A percentile compares a stretch with the other conserved stretches of the same genome.
Conservation (phyloP, 1,284 basidiomycete species). For the Trichosporon faecale region DNA sequence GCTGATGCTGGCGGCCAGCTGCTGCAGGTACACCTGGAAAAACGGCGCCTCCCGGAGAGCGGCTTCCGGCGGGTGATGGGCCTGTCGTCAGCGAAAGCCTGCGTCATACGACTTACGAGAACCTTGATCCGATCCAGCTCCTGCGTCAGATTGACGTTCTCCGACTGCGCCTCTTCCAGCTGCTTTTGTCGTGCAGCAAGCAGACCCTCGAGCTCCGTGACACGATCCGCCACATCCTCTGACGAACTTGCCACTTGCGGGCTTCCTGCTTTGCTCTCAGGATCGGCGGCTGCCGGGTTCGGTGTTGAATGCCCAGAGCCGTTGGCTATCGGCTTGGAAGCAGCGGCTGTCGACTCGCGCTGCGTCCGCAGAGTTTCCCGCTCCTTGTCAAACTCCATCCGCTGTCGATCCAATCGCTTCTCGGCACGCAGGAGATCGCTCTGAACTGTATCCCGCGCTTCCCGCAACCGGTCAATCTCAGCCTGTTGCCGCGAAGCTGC, state of each 20-base stretch:
- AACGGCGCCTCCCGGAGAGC: constrained; percentile 42
- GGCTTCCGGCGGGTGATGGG: constrained; percentile 39
- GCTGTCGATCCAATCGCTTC: constrained; percentile 67
- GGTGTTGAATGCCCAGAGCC: constrained; percentile 54
- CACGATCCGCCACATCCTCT: neutral
- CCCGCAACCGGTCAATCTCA: constrained; percentile 60
- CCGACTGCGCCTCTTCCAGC: constrained; percentile 31
- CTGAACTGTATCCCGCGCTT: constrained; percentile 59
- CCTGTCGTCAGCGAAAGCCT: constrained; percentile 25
- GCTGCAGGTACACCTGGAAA: constrained; percentile 47
- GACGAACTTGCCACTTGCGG: neutral
- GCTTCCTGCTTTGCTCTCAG: constrained; percentile 27
- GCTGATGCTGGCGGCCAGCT: constrained; percentile 34
- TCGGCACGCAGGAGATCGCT: constrained; percentile 64
- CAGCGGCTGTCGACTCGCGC: constrained; percentile 21
- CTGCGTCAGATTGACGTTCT: constrained; percentile 36
- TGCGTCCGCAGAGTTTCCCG: constrained; percentile 52
- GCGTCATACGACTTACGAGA: constrained; percentile 23
- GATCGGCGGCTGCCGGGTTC: constrained; percentile 51
- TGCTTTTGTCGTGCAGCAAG: constrained; percentile 29
- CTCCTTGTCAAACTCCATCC: constrained; percentile 61
- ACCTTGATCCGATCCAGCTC: constrained; percentile 40
- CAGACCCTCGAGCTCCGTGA: neutral
- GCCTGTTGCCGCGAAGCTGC: constrained; percentile 62
- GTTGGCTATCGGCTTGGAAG: constrained; percentile 57